Evolutionary conservation across 2,329 filamentous ascomycete species (phyloP).

Genomic region (Xylaria multiplex): DNA sequence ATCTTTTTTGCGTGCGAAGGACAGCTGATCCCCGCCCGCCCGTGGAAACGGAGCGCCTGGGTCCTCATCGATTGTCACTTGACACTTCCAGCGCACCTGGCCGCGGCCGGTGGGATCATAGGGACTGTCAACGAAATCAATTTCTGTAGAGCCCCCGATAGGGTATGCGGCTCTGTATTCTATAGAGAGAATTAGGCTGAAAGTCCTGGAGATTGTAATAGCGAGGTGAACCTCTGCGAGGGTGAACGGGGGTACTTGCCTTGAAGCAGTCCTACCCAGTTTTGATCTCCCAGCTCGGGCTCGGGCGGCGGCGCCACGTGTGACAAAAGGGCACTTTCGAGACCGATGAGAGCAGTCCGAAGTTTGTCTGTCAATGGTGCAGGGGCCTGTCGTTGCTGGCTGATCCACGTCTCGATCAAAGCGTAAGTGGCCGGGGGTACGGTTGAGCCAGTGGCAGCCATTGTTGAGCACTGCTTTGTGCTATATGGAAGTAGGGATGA

Average conservation of each 20-base stretch:
- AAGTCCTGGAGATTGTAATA: constrained; percentile 1
- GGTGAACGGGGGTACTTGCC: constrained; percentile 45
- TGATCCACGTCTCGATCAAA: constrained; percentile 43
- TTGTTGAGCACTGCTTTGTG: background rate
- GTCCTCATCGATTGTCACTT: constrained; percentile 44
- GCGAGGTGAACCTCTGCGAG: background rate
- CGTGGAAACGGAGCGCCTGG: constrained; percentile 34
- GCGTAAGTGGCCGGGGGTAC: constrained; percentile 39
- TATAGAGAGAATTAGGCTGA: constrained; percentile 43
- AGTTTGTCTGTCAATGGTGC: constrained; percentile 54
- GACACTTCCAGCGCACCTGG: constrained; percentile 42
- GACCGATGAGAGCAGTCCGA: constrained; percentile 53
- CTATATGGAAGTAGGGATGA: no score
- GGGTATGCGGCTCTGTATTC: constrained; percentile 48
- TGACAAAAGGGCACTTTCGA: constrained; percentile 48
- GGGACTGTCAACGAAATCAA: constrained; percentile 40
- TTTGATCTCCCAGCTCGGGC: constrained; percentile 44
- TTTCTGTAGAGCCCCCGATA: background rate
- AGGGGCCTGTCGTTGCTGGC: constrained; percentile 52
- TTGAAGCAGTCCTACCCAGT: constrained; percentile 55
- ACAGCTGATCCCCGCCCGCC: constrained; percentile 44
- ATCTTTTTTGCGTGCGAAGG: constrained; percentile 61
- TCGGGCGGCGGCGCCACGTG: constrained; percentile 34
- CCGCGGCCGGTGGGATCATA: constrained; percentile 23
- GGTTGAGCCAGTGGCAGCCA: constrained; percentile 12